A percentile compares a stretch with the other conserved stretches of the same genome.
Conservation (phyloP, 768 basidiomycete genomes). For the Lactarius pseudohatsudake region DNA sequence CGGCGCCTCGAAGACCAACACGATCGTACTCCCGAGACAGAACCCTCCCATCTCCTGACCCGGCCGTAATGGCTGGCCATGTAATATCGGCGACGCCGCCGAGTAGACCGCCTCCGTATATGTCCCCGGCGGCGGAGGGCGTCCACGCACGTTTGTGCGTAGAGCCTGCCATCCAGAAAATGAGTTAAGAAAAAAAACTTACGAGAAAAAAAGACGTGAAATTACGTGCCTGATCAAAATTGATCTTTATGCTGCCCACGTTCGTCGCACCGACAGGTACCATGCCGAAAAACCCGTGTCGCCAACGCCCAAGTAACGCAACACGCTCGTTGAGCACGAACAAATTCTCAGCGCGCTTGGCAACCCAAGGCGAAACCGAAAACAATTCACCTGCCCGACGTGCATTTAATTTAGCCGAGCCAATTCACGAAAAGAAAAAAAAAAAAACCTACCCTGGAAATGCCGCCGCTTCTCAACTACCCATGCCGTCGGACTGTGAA, state of each 20-base stretch:
- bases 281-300: conserved; percentile 95
- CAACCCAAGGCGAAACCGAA: conserved; percentile 95
- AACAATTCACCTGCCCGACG: conserved; percentile 77
- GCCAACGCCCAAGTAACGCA: conserved; percentile 91
- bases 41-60: conserved; percentile 99
- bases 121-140: conserved; percentile 74
- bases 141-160: conserved; percentile 83
- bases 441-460: conserved; percentile 68
- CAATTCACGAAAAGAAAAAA: not conserved
- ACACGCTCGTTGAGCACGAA: conserved; percentile 99
- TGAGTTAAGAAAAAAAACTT: conserved; percentile 1
- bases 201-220: not conserved
- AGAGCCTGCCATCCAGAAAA: conserved; percentile 53
- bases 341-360: conserved; percentile 83
- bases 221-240: conserved; percentile 77
- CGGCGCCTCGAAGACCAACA: conserved; percentile 96
- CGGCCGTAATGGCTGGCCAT: conserved; percentile 81
- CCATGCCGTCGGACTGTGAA: conserved; percentile 95
- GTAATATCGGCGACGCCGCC: conserved; percentile 75
- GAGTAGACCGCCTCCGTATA: conserved; percentile 93
- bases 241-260: conserved; percentile 93
- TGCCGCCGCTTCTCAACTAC: conserved; percentile 95
- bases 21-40: conserved; percentile 91
- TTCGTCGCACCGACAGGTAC: conserved; percentile 98
- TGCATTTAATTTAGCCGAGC: not conserved